These are phyloP conservation scores for Neocucurbitaria cava DNA, from an alignment of 2,329 filamentous ascomycete genomes.

Conservation along the genomic window DNA sequence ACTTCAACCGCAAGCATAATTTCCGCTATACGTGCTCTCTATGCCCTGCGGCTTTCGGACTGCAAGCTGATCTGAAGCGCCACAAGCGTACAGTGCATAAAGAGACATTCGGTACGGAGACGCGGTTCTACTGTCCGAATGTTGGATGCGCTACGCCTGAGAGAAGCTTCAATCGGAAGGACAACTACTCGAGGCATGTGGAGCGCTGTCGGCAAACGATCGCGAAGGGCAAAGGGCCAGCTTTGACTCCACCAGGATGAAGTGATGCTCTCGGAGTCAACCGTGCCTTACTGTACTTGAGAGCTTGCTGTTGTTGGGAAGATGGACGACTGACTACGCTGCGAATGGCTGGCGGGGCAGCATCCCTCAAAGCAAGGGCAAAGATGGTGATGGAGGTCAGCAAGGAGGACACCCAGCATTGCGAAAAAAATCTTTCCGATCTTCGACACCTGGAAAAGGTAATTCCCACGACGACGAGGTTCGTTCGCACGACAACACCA, in stretches of 20 bases:
- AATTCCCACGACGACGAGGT: not conserved
- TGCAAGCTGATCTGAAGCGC: not conserved
- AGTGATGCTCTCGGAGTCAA: not conserved
- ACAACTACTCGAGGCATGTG: constrained; percentile 1
- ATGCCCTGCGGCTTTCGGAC: not conserved
- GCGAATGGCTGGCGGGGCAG: not conserved
- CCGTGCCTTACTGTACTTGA: too few relatives aligned
- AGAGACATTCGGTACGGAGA: not conserved
- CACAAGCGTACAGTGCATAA: not conserved
- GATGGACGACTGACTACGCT: too few relatives aligned
- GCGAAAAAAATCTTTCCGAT: not conserved
- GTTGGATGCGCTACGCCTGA: not conserved
- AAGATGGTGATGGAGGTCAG: not conserved
- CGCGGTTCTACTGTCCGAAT: not conserved
- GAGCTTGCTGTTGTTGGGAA: too few relatives aligned
- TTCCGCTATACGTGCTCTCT: not conserved
- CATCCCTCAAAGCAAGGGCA: not conserved
- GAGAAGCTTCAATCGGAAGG: not conserved
- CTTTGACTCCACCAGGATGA: not conserved
- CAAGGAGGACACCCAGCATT: not conserved
- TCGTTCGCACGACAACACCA: not conserved
- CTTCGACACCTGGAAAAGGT: not conserved
- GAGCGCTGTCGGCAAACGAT: not conserved
- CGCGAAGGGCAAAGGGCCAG: not conserved
- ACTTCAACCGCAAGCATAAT: not conserved